A percentile compares a stretch with the other conserved stretches of the same genome.
These are phyloP conservation scores for Coriolopsis trogii DNA, from an alignment of 1,284 basidiomycete genomes.

Conservation along the genomic window DNA sequence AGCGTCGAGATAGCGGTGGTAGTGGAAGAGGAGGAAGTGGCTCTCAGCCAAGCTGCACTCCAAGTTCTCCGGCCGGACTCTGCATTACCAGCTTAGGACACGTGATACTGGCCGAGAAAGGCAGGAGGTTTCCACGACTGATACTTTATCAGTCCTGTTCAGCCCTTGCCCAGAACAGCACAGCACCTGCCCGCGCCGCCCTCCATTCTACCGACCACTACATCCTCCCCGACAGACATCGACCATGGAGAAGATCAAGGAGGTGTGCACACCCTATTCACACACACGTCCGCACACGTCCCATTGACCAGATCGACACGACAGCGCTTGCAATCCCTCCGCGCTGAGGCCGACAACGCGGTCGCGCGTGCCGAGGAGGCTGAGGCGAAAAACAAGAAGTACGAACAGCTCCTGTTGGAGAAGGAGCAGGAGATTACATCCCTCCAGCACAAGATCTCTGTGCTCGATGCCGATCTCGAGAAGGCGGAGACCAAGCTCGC, in stretches of 20 bases:
- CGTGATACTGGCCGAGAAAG: slow-evolving; percentile 14
- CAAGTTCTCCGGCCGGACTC: slow-evolving; percentile 4
- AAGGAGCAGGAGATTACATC: slow-evolving; percentile 92
- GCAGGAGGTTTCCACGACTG: slow-evolving; percentile 35
- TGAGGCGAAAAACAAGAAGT: slow-evolving; percentile 85
- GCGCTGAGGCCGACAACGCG: slow-evolving; percentile 86
- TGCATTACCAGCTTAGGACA: slow-evolving; percentile 1
- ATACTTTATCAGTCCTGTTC: slow-evolving; percentile 35
- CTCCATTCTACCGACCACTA: slow-evolving; percentile 17
- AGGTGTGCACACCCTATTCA: slow-evolving; percentile 44
- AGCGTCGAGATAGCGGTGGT: slow-evolving; percentile 7
- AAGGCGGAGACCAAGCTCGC: slow-evolving; percentile 75
- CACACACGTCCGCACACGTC: neutral
- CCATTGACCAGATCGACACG: slow-evolving; percentile 5
- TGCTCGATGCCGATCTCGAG: slow-evolving; percentile 78
- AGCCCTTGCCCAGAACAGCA: slow-evolving; percentile 33
- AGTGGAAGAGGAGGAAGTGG: slow-evolving; percentile 12
- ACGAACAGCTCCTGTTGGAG: slow-evolving; percentile 79
- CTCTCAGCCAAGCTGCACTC: slow-evolving; percentile 8
- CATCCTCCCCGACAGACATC: slow-evolving; percentile 25
- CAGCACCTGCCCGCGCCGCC: slow-evolving; percentile 19
- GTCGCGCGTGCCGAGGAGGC: slow-evolving; percentile 80
- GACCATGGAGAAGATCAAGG: slow-evolving; percentile 77
- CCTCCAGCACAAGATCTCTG: slow-evolving; percentile 74
- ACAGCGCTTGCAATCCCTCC: slow-evolving; percentile 75